Percentiles rank a stretch among this genome's conserved stretches.
Evolutionary conservation across 176 grass and related monocot species (phyloP).

Genomic region (Chrysopogon serrulatus): DNA sequence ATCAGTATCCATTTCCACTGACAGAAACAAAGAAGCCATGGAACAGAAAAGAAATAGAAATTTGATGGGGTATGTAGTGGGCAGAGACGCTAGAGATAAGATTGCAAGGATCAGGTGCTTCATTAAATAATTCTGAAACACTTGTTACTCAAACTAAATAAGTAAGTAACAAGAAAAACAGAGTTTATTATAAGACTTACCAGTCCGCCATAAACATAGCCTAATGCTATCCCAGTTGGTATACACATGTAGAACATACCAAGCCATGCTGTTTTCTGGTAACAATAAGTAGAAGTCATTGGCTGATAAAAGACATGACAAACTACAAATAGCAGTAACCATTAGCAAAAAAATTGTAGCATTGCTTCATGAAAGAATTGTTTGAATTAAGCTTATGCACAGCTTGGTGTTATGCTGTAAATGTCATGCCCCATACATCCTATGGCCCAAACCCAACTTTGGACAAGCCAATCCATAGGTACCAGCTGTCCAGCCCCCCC

Average conservation of each 20-base stretch:
- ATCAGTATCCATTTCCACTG: neutral
- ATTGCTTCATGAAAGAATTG: neutral
- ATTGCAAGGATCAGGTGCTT: neutral
- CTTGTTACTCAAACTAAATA: constrained; percentile 2
- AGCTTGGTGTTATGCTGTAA: neutral
- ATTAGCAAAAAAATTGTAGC: constrained; percentile 4
- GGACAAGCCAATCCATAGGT: neutral
- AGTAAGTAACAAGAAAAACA: neutral
- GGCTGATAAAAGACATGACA: constrained; percentile 18
- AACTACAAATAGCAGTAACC: neutral
- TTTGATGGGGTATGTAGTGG: neutral
- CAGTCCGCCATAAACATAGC: constrained; percentile 94
- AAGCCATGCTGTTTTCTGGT: constrained; percentile 98
- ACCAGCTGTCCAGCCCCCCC: neutral
- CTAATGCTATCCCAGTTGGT: constrained; percentile 92
- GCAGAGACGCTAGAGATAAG: neutral
- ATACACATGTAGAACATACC: constrained; percentile 99
- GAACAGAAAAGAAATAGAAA: neutral
- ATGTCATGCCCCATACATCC: neutral
- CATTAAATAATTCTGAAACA: neutral
- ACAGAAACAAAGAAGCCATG: neutral
- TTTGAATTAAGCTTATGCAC: neutral
- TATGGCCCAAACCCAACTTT: neutral
- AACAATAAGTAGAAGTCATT: constrained; percentile 32
- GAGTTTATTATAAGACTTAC: constrained; percentile 56